Evolutionary conservation across 176 grass and related monocot genomes (phyloP).

Genomic region (Otatea glauca): DNA sequence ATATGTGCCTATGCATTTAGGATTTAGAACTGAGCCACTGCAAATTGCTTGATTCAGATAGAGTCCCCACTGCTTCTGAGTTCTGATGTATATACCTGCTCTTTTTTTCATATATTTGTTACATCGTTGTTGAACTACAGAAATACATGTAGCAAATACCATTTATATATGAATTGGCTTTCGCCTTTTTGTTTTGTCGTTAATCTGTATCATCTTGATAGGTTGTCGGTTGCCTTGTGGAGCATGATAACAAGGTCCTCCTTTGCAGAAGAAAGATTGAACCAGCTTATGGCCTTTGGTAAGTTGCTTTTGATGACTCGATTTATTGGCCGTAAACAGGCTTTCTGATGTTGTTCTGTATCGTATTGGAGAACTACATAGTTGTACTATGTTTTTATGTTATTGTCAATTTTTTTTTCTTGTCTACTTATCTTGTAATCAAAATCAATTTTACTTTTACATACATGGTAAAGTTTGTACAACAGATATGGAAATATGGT

Average conservation of each 20-base stretch:
- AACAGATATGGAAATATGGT: not conserved
- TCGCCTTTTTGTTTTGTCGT: conserved; percentile 14
- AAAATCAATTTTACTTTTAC: not conserved
- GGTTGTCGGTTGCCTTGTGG: conserved; percentile 96
- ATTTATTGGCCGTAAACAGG: not conserved
- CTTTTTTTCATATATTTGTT: not conserved
- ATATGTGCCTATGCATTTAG: not conserved
- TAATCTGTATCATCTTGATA: conserved; percentile 38
- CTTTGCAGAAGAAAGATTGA: conserved; percentile 98
- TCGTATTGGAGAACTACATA: not conserved
- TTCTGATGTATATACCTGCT: not conserved
- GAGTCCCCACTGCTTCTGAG: not conserved
- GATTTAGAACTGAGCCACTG: not conserved
- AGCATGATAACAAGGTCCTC: conserved; percentile 92
- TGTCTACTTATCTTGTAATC: not conserved
- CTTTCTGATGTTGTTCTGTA: not conserved
- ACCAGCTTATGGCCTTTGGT: conserved; percentile 95
- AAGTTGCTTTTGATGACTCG: conserved; percentile 28
- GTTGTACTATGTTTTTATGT: not conserved
- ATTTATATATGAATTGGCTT: not conserved
- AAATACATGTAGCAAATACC: not conserved
- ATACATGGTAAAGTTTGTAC: not conserved
- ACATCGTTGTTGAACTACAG: not conserved
- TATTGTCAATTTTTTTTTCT: not conserved
- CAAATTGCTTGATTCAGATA: not conserved